These are phyloP conservation scores for Poteriospumella lacustris DNA, from an alignment of 108 stramenopile genomes.

Conservation along the genomic window DNA sequence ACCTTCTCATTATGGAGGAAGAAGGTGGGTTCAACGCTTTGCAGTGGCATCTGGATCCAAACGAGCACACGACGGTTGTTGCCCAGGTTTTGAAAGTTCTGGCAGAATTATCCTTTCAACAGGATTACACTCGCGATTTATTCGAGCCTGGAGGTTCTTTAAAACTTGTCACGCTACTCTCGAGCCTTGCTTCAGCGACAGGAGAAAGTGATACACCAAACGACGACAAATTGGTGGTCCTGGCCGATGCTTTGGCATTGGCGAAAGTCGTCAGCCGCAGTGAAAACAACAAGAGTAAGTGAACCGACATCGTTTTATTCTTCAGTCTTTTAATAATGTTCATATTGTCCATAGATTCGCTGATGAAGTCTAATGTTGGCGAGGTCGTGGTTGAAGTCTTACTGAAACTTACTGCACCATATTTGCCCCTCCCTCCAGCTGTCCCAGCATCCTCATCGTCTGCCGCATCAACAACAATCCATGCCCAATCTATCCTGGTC, in stretches of 20 bases:
- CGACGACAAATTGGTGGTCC: not conserved
- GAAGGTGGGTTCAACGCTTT: not conserved
- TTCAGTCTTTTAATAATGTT: too few species aligned
- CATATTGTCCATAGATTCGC: too few species aligned
- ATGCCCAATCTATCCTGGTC: too few species aligned
- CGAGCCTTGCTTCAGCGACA: too few species aligned
- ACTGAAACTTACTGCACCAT: not conserved
- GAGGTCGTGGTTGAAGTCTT: not conserved
- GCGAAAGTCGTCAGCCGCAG: not conserved
- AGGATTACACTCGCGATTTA: too few species aligned
- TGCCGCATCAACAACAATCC: too few species aligned
- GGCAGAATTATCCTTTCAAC: not conserved
- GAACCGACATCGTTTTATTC: not conserved
- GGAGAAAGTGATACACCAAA: not conserved
- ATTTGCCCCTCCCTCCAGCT: not conserved
- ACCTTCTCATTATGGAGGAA: not conserved
- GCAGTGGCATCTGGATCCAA: not conserved
- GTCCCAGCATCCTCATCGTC: too few species aligned
- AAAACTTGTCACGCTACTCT: too few species aligned
- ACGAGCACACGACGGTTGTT: not conserved
- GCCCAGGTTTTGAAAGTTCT: not conserved
- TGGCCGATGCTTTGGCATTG: not conserved
- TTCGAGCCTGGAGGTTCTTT: constrained; percentile 13
- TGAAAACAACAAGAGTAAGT: not conserved
- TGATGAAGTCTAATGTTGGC: not conserved